Base-by-base conservation (phyloP, 345 rosid species). In the Rhizophora mangle region DNA sequence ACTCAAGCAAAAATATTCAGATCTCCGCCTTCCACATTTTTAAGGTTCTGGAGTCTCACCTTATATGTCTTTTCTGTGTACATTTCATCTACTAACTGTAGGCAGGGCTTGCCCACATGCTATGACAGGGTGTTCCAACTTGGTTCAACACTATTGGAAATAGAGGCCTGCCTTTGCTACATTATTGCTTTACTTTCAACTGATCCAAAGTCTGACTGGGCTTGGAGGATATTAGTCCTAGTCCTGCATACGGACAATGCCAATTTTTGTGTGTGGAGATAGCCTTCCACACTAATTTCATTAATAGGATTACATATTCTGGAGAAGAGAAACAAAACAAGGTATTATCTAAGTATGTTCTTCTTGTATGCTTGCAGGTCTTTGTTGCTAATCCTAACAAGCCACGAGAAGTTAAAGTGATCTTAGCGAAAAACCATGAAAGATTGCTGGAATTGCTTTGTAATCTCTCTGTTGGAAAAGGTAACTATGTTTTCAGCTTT, bases 321-420 rank as follows among this genome's bases (percentile, higher is more conserved):
- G 49, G 49, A 43, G 49, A 13, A 13, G 49, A 43, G 49, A 43
- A 43, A 15, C 19, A 43, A 43, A 43, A 13, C 49, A 43, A 43
- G 16, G 18, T 15, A 43, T 43, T 13, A 1, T 43, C 49, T 43
- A 24, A 11, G 29, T 24, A 56, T 4, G 4, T 56, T 43, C 16
- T 20, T 46, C 57, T 24, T 21, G 63, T 31, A 47, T 37, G 43
- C 63, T 6, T 72, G 70, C 81, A 92, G 96, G 92, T 95, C 72
- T 95, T 92, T 80, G 97, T 92, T 63, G 99, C 99, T 46, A 95
- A 95, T 79, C 99, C 97, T 74, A 89, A 88, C 86, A 95, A 95
- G 79, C 97, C 99, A 49, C 85, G 79, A 51, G 96, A 90, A 70
- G 80, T 95, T 51, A 92, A 88, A 75, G 81, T 88, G 81, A 95